Evolutionary conservation across 306 rosid species (phyloP).

Genomic region (Notholithocarpus densiflorus): DNA sequence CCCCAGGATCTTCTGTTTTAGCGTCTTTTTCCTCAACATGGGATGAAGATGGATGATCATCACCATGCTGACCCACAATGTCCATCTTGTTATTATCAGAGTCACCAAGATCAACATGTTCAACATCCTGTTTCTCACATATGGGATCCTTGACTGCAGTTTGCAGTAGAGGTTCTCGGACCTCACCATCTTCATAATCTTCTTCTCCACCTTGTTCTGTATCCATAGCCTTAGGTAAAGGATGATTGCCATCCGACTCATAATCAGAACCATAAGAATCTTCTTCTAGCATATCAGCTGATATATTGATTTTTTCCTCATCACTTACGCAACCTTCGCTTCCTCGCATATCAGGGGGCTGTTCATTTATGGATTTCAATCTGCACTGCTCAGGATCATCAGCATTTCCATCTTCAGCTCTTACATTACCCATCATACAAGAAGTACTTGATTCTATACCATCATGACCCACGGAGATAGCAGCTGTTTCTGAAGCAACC

Average conservation of each 20-base stretch:
- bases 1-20: slow-evolving; percentile 22
- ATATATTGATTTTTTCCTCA: slow-evolving; percentile 73
- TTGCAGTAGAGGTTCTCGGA: slow-evolving; percentile 50
- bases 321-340: slow-evolving; percentile 57
- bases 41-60: slow-evolving; percentile 30
- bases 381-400: slow-evolving; percentile 26
- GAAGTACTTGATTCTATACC: slow-evolving; percentile 27
- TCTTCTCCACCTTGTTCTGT: slow-evolving; percentile 45
- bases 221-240: slow-evolving; percentile 49
- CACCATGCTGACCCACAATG: slow-evolving; percentile 28
- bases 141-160: slow-evolving; percentile 35
- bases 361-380: slow-evolving; percentile 43
- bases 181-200: slow-evolving; percentile 89
- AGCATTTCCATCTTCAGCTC: slow-evolving; percentile 26
- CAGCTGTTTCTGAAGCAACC: slow-evolving; percentile 25
- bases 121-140: slow-evolving; percentile 58
- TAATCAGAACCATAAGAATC: slow-evolving; percentile 60
- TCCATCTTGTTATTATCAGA: slow-evolving; percentile 32
- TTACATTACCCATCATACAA: slow-evolving; percentile 17
- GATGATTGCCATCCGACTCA: slow-evolving; percentile 78
- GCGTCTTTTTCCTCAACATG: slow-evolving; percentile 31
- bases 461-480: slow-evolving; percentile 25
- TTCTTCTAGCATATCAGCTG: slow-evolving; percentile 61
- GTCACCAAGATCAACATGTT: slow-evolving; percentile 26
- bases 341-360: slow-evolving; percentile 31